Conservation (phyloP, 2,329 filamentous ascomycete species). For the Bipolaris oryzae region DNA sequence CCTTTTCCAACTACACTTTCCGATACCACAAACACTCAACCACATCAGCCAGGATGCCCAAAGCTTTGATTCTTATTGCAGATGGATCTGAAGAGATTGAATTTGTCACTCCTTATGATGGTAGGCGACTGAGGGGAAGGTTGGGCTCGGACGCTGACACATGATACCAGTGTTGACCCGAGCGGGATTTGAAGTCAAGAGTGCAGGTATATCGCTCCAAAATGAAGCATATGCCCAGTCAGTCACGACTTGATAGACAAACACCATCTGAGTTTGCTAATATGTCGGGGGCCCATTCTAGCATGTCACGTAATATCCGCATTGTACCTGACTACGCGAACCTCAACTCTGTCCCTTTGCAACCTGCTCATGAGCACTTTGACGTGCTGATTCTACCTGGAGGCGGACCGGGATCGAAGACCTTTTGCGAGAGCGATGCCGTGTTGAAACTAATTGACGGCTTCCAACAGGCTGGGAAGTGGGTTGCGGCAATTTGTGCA, state of each 20-base stretch:
- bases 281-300: constrained; percentile 12
- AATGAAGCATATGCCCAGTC: constrained; percentile 41
- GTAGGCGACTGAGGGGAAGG: not conserved
- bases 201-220: constrained; percentile 44
- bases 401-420: constrained; percentile 47
- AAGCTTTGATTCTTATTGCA: constrained; percentile 47
- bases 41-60: constrained; percentile 30
- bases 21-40: not conserved
- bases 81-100: constrained; percentile 52
- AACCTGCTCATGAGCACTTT: constrained; percentile 25
- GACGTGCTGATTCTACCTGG: constrained; percentile 49
- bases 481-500: constrained; percentile 47
- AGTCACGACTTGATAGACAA: constrained; percentile 1
- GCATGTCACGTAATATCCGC: constrained; percentile 47
- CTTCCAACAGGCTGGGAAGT: constrained; percentile 41
- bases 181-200: constrained; percentile 47
- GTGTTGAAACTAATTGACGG: constrained; percentile 39
- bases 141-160: not conserved
- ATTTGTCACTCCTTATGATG: constrained; percentile 50
- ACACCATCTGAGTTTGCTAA: not conserved
- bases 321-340: constrained; percentile 44
- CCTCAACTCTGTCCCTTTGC: constrained; percentile 21
- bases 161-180: constrained; percentile 42
- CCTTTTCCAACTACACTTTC: not conserved
- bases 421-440: constrained; percentile 31